A percentile compares a stretch with the other conserved stretches of the same genome.
Conservation (phyloP, 116 monocot species). For the Phalaenopsis hybrid region DNA sequence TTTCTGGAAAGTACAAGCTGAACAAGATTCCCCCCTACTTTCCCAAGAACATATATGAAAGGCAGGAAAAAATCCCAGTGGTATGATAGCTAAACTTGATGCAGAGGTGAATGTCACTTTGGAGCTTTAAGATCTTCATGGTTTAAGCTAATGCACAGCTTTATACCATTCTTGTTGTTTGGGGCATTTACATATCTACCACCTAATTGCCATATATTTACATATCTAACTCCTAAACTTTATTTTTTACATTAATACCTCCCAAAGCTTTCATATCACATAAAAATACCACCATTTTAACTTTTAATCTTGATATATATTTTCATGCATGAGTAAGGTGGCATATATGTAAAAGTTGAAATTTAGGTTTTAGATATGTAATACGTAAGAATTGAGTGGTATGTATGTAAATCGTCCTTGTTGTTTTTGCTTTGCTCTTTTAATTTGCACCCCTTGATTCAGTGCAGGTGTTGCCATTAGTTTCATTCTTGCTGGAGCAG, state of each 20-base stretch:
- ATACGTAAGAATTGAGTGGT: too few species aligned
- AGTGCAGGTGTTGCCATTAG: constrained; percentile 84
- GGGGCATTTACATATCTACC: too few species aligned
- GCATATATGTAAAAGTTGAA: too few species aligned
- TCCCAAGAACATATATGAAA: not conserved
- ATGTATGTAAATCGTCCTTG: too few species aligned
- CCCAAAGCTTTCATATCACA: too few species aligned
- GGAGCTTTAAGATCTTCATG: not conserved
- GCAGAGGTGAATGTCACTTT: constrained; percentile 1
- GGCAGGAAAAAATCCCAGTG: not conserved
- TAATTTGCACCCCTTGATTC: not conserved
- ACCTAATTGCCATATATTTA: too few species aligned
- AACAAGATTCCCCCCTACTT: not conserved
- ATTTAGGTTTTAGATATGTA: too few species aligned
- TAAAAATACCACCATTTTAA: too few species aligned
- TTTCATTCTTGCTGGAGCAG: constrained; percentile 85
- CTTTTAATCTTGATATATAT: too few species aligned
- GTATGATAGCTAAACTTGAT: not conserved
- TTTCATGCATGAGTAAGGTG: too few species aligned
- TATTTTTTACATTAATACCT: too few species aligned
- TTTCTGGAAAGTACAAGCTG: not conserved
- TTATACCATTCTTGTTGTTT: not conserved
- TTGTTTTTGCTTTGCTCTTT: constrained; percentile 3
- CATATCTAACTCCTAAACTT: too few species aligned
- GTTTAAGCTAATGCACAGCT: not conserved